These are phyloP conservation scores for Psilocybe sp. DNA, from an alignment of 768 basidiomycete genomes.

Conservation along the genomic window DNA sequence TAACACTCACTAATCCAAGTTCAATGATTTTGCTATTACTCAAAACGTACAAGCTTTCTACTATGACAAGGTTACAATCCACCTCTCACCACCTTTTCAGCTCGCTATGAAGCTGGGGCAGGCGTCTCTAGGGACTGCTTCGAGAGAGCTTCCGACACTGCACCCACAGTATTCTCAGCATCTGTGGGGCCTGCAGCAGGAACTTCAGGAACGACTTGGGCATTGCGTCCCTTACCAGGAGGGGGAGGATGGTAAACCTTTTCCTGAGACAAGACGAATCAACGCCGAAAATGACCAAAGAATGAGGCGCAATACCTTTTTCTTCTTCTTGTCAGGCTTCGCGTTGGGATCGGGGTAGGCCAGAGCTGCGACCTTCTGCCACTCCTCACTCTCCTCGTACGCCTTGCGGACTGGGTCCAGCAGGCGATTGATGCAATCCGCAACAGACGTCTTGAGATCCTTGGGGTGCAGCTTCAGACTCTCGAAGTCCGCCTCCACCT, in stretches of 20 bases:
- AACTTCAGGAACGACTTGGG: constrained; percentile 17
- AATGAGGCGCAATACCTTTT: constrained; percentile 42
- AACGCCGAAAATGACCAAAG: not conserved
- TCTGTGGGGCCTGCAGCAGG: constrained; percentile 18
- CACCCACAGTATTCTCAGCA: too few species aligned
- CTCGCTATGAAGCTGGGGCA: too few species aligned
- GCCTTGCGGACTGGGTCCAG: constrained; percentile 78
- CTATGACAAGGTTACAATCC: too few species aligned
- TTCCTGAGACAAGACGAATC: constrained; percentile 39
- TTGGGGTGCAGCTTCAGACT: constrained; percentile 81
- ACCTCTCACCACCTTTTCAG: too few species aligned
- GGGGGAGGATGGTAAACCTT: constrained; percentile 85
- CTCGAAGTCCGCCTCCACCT: constrained; percentile 72
- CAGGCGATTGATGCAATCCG: constrained; percentile 68
- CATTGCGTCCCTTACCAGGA: constrained; percentile 72
- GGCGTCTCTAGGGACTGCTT: too few species aligned
- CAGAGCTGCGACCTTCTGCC: constrained; percentile 68
- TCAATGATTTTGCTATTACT: too few species aligned
- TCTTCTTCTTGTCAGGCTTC: constrained; percentile 62
- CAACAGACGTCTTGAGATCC: constrained; percentile 82
- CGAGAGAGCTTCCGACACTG: too few species aligned
- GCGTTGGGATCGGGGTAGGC: constrained; percentile 84
- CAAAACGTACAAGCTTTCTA: too few species aligned
- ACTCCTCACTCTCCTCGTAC: constrained; percentile 77
- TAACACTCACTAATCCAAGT: too few species aligned